These are phyloP conservation scores for Lactarius hengduanensis DNA, from an alignment of 768 basidiomycete species.

Conservation along the genomic window DNA sequence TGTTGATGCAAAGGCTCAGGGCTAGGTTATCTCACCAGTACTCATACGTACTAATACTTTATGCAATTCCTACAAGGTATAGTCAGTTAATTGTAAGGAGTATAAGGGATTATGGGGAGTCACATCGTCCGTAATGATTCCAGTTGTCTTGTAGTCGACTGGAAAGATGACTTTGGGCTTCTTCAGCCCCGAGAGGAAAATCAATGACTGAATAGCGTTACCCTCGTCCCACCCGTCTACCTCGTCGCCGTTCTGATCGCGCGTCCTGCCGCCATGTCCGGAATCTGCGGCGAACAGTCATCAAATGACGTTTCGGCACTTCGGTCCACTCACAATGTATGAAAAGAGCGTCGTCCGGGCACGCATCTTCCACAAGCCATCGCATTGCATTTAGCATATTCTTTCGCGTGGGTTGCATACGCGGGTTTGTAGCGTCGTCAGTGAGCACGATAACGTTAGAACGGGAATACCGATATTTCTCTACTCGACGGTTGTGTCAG, in stretches of 20 bases:
- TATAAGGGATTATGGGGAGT: conserved; percentile 31
- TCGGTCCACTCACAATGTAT: conserved; percentile 67
- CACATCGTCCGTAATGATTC: conserved; percentile 90
- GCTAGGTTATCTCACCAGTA: background rate
- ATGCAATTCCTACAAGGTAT: conserved; percentile 58
- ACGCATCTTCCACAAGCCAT: conserved; percentile 85
- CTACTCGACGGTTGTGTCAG: conserved; percentile 7
- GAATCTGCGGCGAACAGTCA: conserved; percentile 52
- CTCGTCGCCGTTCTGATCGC: conserved; percentile 82
- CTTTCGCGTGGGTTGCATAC: conserved; percentile 66
- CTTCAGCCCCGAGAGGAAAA: background rate
- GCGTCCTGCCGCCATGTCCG: conserved; percentile 90
- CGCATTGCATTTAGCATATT: conserved; percentile 89
- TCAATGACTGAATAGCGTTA: conserved; percentile 26
- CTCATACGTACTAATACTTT: conserved; percentile 59
- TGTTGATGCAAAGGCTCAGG: conserved; percentile 11
- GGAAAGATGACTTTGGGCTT: conserved; percentile 75
- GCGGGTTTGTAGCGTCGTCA: conserved; percentile 65
- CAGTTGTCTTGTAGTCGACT: conserved; percentile 59
- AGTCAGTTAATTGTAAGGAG: conserved; percentile 1
- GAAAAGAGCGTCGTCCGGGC: conserved; percentile 82
- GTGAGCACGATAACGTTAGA: conserved; percentile 87
- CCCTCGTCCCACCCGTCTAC: conserved; percentile 83
- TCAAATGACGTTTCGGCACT: background rate
- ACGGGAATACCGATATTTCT: conserved; percentile 29